A percentile compares a stretch with the other conserved stretches of the same genome.
phyloP scores from a whole-genome alignment of 2,329 filamentous ascomycete species.

The Dactylellina drechsleri region DNA sequence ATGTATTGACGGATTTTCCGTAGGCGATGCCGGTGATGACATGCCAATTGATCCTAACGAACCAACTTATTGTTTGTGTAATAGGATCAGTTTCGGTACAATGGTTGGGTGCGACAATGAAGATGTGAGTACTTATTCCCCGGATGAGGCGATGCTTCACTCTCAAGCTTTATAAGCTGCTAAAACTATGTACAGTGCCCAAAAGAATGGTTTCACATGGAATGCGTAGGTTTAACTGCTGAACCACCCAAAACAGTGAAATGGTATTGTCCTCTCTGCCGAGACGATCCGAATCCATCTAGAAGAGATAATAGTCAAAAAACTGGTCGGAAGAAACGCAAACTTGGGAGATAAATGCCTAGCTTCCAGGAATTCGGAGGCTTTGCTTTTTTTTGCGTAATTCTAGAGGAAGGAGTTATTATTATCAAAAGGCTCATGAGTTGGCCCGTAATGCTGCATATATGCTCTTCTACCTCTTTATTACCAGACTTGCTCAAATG shows the following conservation, averaged over 20 bases:
- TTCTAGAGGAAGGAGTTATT: background rate
- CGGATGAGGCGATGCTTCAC: background rate
- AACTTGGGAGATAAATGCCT: conserved; percentile 31
- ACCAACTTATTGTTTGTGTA: conserved; percentile 79
- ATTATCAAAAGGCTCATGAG: too few relatives aligned
- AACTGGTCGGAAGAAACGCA: conserved; percentile 39
- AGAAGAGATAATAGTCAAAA: conserved; percentile 49
- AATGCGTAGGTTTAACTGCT: conserved; percentile 75
- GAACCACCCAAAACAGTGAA: conserved; percentile 78
- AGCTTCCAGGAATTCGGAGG: background rate
- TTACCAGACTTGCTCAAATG: too few relatives aligned
- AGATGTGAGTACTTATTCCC: conserved; percentile 68
- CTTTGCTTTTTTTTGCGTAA: background rate
- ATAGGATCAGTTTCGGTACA: conserved; percentile 80
- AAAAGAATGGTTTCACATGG: conserved; percentile 85
- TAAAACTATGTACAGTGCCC: conserved; percentile 70
- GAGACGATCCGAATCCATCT: conserved; percentile 70
- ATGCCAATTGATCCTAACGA: conserved; percentile 79
- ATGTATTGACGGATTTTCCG: conserved; percentile 56
- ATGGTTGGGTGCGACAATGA: conserved; percentile 87
- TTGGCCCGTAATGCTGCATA: too few relatives aligned
- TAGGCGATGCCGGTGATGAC: conserved; percentile 73
- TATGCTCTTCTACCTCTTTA: too few relatives aligned
- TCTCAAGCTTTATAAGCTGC: background rate
- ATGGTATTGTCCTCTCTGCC: conserved; percentile 85